These are phyloP conservation scores for Entomophthora muscae DNA, from an alignment of 371 early-diverging fungal species.

Conservation along the genomic window DNA sequence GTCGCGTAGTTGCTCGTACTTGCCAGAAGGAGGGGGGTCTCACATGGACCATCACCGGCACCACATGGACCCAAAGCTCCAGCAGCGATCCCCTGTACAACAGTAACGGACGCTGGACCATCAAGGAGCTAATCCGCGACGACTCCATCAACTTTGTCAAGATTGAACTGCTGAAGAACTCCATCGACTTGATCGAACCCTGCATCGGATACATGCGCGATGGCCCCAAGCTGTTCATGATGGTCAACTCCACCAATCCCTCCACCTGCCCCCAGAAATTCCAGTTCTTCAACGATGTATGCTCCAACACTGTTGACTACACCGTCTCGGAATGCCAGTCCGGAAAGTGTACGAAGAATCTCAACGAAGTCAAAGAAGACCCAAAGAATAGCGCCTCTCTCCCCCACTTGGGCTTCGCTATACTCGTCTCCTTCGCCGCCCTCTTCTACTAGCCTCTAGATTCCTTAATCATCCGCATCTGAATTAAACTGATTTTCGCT, in stretches of 20 bases:
- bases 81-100: constrained; percentile 1
- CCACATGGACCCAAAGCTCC: neutral
- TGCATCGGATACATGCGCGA: constrained; percentile 5
- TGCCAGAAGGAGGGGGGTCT: neutral
- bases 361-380: neutral
- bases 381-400: too few species aligned
- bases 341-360: constrained; percentile 2
- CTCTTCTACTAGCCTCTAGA: too few species aligned
- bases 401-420: too few species aligned
- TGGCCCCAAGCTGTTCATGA: neutral
- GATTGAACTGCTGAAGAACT: constrained; percentile 1
- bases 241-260: constrained; percentile 5
- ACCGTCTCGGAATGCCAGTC: constrained; percentile 1
- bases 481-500: too few species aligned
- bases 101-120: neutral
- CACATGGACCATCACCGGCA: neutral
- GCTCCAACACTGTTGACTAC: constrained; percentile 1
- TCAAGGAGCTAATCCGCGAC: constrained; percentile 1
- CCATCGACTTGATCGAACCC: neutral
- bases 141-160: constrained; percentile 5
- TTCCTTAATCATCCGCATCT: too few species aligned
- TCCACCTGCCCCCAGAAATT: constrained; percentile 5
- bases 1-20: neutral
- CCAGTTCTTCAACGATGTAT: constrained; percentile 6
- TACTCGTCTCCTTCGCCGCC: too few species aligned